Base-by-base conservation (phyloP, 768 basidiomycete genomes). In the Leucogyrophana mollusca region DNA sequence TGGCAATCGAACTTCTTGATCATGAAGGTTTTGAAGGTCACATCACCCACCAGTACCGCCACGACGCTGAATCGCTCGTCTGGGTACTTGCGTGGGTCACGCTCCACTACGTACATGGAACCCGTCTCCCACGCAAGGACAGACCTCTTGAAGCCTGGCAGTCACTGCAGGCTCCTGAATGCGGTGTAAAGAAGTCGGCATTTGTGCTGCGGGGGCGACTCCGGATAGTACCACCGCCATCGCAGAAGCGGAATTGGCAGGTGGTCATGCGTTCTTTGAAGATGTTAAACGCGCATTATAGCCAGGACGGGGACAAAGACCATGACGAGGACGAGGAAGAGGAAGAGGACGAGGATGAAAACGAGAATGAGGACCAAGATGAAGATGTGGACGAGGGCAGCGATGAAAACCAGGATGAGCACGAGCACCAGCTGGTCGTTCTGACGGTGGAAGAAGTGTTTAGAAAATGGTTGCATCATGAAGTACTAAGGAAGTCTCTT, bases 61-160 rank as follows among this genome's bases (percentile, higher is more conserved):
- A 46, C 7, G 50, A 47, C 7, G 14, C 14, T 0, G 45, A 47
- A 11, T 47, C 45, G 1, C 42, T 51, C 10, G 22, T 51, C 21
- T 47, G 45, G 50, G 45, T 43, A 16, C 22, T 40, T 22, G 8
- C 23, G 5, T 40, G 16, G 16, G 9, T 40, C 39, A 18, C 9
- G 14, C n/a, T 25, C 27, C 18, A 18, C 4, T 16, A n/a, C 4
- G 9, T 24, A 11, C 9, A 11, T 9, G n/a, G 41, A 32, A 32
- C 41, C 20, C 27, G 13, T n/a, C n/a, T n/a, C n/a, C n/a, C 14
- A 3, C 8, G 8, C 17, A 20, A 9, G 17, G 17, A 20, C 23
- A 32, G 27, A 43, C 13, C 8, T 5, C 27, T 32, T 13, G 27
- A 43, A 30, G 10, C 2, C 13, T 32, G 22, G 17, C 25, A 16